phyloP scores from a whole-genome alignment of 768 basidiomycete species.

The Lentinula guzmanii region DNA sequence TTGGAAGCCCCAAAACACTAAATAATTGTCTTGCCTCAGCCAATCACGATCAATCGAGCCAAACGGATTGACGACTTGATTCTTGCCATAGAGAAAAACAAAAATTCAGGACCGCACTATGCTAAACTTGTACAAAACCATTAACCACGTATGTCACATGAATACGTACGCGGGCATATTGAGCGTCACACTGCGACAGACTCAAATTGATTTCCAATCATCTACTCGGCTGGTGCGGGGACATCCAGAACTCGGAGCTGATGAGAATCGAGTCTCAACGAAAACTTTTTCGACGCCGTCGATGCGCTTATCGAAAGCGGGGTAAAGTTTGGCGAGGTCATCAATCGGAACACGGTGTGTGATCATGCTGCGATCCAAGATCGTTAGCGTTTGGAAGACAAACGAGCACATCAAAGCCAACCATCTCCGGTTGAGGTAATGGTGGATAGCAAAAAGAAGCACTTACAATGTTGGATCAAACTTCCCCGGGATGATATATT shows the following conservation, averaged over 20 bases:
- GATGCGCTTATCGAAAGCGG: conserved; percentile 51
- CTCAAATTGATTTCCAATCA: conserved; percentile 22
- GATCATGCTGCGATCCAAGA: conserved; percentile 29
- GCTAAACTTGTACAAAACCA: not conserved
- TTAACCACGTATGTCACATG: not conserved
- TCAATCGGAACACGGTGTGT: conserved; percentile 60
- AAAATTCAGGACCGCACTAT: not conserved
- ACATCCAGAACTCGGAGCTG: conserved; percentile 38
- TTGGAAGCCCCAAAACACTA: not conserved
- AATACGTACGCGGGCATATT: not conserved
- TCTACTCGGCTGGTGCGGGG: conserved; percentile 48
- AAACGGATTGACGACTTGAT: not conserved
- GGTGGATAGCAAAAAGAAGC: not conserved
- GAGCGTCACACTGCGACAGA: not conserved
- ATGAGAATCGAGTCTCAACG: conserved; percentile 58
- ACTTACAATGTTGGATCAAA: conserved; percentile 59
- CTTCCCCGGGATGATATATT: conserved; percentile 57
- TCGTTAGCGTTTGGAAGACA: not conserved
- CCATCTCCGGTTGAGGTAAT: not conserved
- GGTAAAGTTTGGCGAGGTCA: conserved; percentile 60
- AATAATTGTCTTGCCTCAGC: not conserved
- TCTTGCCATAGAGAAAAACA: too few species aligned
- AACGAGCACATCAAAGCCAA: not conserved
- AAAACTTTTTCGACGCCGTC: conserved; percentile 67
- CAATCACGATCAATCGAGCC: not conserved